Percentiles rank a stretch among this genome's conserved stretches.
Evolutionary conservation across 2,329 filamentous ascomycete species (phyloP).

Genomic region (Colletotrichum horii): DNA sequence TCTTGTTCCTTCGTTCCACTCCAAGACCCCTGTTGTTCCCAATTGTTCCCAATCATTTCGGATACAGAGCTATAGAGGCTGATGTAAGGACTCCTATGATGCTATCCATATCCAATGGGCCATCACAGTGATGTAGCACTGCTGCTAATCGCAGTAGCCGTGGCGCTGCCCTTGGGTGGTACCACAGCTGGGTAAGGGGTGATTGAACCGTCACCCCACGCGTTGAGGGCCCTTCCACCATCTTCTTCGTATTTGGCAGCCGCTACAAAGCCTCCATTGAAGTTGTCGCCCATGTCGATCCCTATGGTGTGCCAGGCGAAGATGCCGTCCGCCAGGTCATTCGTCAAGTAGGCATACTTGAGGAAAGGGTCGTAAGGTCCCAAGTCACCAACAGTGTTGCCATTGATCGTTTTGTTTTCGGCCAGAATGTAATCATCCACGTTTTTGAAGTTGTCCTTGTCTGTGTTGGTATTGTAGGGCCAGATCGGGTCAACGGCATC

Average conservation of each 20-base stretch:
- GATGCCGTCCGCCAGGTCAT: constrained; percentile 54
- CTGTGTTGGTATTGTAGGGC: constrained; percentile 53
- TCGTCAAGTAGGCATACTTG: constrained; percentile 62
- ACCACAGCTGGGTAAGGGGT: not conserved
- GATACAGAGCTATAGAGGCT: not conserved
- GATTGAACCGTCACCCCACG: not conserved
- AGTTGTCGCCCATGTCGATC: not conserved
- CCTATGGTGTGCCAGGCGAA: constrained; percentile 48
- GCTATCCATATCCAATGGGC: not conserved
- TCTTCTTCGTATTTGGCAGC: not conserved
- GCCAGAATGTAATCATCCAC: constrained; percentile 40
- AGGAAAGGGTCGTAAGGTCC: constrained; percentile 53
- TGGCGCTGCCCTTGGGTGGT: not conserved
- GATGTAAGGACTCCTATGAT: not conserved
- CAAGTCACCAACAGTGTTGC: not conserved
- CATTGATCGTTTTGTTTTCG: constrained; percentile 33
- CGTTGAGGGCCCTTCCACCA: not conserved
- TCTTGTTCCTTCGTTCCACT: not conserved
- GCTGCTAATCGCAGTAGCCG: not conserved
- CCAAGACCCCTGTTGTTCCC: not conserved
- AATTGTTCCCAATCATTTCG: not conserved
- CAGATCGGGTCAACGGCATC: constrained; percentile 50
- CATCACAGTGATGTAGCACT: not conserved
- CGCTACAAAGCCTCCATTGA: not conserved
- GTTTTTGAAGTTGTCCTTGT: not conserved